Evolutionary conservation across 2,329 filamentous ascomycete genomes (phyloP), one percentile per base, ranked within the genome.

Genomic region (Rhynchosporium agropyri): DNA sequence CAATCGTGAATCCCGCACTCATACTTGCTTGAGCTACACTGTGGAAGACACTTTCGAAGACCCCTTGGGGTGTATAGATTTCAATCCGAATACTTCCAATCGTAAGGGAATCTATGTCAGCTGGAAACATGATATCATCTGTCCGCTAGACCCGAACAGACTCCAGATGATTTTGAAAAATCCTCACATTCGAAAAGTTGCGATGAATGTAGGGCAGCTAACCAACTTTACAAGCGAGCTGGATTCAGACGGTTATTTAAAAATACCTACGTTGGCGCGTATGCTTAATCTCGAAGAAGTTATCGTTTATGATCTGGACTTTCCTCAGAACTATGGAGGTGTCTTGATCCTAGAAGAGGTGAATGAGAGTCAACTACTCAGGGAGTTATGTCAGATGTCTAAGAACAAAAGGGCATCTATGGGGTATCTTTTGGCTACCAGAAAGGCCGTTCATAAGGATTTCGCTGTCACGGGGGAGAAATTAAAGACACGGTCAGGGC

Each of bases 381-480:
- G 28, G 20, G 51, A 54, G 26, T 33, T 54, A 4, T 40, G 51
- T 26, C 38, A 10, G 51, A 54, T 54, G 51, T 33, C 51, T 9
- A 13, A 28, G 10, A 15, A 20, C 15, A 33, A 54, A 10, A 33
- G 51, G 33, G 20, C 51, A 20, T 36, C 51, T 54, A 4, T 54
- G 33, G 40, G 33, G 51, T 54, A 54, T 26, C n/a, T 54, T 9
- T 33, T 54, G n/a, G 51, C 51, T 54, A 33, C 33, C 10, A 54
- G 51, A 20, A 54, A 54, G 51, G 38, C 51, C 26, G 51, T 54
- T 6, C 13, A 54, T 20, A 54, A 54, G 51, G 51, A 54, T 8
- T 54, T 28, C 20, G 51, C 40, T 54, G 33, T 54, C 36, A 7
- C 40, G 20, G 8, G 28, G 12, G 8, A 54, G 51, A 40, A 54